A percentile compares a stretch with the other conserved stretches of the same genome.
These are phyloP conservation scores for Monosporascus sp. DNA, from an alignment of 2,329 filamentous ascomycete genomes.

Conservation along the genomic window DNA sequence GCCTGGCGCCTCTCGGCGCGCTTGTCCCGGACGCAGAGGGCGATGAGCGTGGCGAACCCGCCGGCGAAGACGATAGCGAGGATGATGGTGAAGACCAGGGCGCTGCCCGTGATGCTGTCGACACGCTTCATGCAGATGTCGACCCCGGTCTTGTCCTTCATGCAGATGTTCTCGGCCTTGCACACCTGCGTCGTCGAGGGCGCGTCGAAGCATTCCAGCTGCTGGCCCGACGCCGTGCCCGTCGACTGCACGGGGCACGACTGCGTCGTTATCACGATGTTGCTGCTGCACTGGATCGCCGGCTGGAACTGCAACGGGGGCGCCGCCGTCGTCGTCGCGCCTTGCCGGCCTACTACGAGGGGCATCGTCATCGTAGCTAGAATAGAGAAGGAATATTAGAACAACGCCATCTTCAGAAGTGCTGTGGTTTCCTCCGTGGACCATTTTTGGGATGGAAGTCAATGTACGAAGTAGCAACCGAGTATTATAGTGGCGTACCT, in stretches of 20 bases:
- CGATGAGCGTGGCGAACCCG: constrained; percentile 37
- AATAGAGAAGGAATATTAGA: no score
- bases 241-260: constrained; percentile 36
- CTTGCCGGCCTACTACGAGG: constrained; percentile 4
- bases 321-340: constrained; percentile 5
- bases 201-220: constrained; percentile 35
- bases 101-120: constrained; percentile 34
- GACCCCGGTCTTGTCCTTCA: constrained; percentile 32
- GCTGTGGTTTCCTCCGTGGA: neutral
- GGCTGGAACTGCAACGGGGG: constrained; percentile 4
- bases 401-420: constrained; percentile 6
- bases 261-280: constrained; percentile 28
- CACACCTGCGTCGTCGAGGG: constrained; percentile 33
- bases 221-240: constrained; percentile 27
- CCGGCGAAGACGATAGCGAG: constrained; percentile 37
- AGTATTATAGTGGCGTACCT: constrained; percentile 11
- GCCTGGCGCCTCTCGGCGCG: constrained; percentile 36
- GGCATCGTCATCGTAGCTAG: neutral
- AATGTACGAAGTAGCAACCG: neutral
- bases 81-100: constrained; percentile 43
- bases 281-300: constrained; percentile 22
- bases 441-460: neutral
- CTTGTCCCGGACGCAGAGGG: constrained; percentile 48
- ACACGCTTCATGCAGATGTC: constrained; percentile 39
- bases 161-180: constrained; percentile 40